These are phyloP conservation scores for Solanum stenotomum DNA, from an alignment of 257 asterid genomes.

Conservation along the genomic window DNA sequence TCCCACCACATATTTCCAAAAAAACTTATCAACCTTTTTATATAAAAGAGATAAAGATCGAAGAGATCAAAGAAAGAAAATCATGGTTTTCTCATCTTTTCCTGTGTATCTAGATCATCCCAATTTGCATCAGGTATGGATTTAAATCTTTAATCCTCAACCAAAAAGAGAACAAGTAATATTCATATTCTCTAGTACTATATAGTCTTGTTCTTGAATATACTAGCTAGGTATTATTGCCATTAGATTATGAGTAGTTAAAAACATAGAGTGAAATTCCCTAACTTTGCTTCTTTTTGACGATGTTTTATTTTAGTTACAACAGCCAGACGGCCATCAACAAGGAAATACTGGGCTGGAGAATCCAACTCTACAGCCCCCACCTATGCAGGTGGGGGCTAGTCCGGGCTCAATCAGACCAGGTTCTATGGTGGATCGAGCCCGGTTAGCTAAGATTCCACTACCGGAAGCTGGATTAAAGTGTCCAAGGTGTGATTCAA, in stretches of 20 bases:
- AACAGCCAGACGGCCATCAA: constrained; percentile 16
- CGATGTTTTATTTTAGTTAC: constrained; percentile 13
- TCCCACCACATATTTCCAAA: constrained; percentile 38
- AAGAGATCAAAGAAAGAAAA: constrained; percentile 19
- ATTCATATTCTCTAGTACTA: constrained; percentile 22
- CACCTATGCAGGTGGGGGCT: neutral
- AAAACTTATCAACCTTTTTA: constrained; percentile 26
- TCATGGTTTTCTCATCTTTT: constrained; percentile 41
- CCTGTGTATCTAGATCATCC: constrained; percentile 47
- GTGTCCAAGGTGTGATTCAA: constrained; percentile 37
- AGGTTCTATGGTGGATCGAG: constrained; percentile 42
- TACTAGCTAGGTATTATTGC: constrained; percentile 13
- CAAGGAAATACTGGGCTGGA: constrained; percentile 18
- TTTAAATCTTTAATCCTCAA: constrained; percentile 1
- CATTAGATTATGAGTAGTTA: neutral
- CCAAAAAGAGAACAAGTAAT: constrained; percentile 13
- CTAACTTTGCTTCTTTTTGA: neutral
- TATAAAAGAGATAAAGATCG: constrained; percentile 14
- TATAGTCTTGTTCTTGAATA: constrained; percentile 30
- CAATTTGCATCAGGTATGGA: constrained; percentile 40
- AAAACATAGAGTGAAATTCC: neutral
- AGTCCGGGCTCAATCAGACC: constrained; percentile 24
- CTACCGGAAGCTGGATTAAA: constrained; percentile 30
- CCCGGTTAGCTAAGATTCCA: constrained; percentile 26
- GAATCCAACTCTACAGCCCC: neutral